Base-by-base conservation (phyloP, 2,329 filamentous ascomycete species). In the Exophiala phaeomuriformis region DNA sequence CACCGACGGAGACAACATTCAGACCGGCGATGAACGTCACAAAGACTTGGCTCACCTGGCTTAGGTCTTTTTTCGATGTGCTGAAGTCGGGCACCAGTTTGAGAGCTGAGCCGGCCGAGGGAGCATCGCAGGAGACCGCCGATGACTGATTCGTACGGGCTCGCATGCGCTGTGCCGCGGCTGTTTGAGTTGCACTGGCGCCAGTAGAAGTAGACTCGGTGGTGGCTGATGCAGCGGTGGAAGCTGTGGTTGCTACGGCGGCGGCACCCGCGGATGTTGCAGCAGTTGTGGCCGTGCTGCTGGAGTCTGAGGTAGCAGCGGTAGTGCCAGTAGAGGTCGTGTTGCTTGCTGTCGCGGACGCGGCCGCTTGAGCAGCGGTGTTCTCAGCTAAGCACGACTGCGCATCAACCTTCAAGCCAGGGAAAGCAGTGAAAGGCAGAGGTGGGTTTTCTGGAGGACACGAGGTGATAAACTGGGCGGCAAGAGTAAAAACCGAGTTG, bases 401-500 rank as follows among this genome's bases (percentile, higher is more conserved):
- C 1, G 48, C 37, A 41, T 54, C 52, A 29, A 57, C 47, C 8
- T 48, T 46, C 12, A 76, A 72, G 32, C 71, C 61, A 48, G 84
- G 81, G 81, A 88, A 79, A 58, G 83, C 72, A 54, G 75, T 77
- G 66, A 88, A 74, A 65, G 77, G 75, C 46, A 85, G 73, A 71
- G 83, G 82, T 65, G 79, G 80, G 61, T 80, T 63, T 50, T 67
- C 82, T 30, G 77, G 69, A 10, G 85, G 86, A 73, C 85, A 90
- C 31, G 80, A 81, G 52, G 70, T 68, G 73, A 90, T 88, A 75
- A 89, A 89, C 42, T 79, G 79, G 1, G 84, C 81, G 41, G 85
- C 85, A 51, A 90, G 78, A 36, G 84, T 84, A 75, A 88, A 88
- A 68, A 88, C 81, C 59, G 82, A 80, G 60, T 80, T 77, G 59